These are phyloP conservation scores for Akanthomyces muscarius DNA, from an alignment of 2,329 filamentous ascomycete genomes.

Conservation along the genomic window DNA sequence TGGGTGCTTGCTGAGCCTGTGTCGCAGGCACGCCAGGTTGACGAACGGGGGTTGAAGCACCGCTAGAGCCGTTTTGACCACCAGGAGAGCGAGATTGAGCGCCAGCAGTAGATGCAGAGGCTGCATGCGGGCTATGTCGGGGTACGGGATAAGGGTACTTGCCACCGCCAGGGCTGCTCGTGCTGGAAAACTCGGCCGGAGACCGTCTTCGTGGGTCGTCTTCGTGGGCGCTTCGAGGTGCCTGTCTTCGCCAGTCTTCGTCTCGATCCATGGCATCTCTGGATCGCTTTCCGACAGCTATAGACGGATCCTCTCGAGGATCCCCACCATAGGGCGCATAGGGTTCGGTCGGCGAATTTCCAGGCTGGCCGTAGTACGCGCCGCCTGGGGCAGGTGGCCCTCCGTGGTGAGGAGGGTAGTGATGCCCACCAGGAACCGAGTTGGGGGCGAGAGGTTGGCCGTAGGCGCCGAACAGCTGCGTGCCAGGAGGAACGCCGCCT, in stretches of 20 bases:
- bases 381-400: constrained; percentile 34
- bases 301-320: constrained; percentile 30
- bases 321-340: constrained; percentile 39
- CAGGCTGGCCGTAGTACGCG: constrained; percentile 37
- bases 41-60: constrained; percentile 32
- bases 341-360: constrained; percentile 43
- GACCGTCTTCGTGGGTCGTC: constrained; percentile 49
- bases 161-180: constrained; percentile 43
- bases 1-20: constrained; percentile 24
- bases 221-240: constrained; percentile 40
- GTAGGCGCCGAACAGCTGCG: constrained; percentile 54
- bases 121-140: constrained; percentile 33
- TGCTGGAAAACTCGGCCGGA: constrained; percentile 46
- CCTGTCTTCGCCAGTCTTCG: constrained; percentile 43
- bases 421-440: constrained; percentile 21
- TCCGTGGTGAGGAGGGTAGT: constrained; percentile 21
- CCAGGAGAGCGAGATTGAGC: constrained; percentile 34
- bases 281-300: constrained; percentile 33
- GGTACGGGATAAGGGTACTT: constrained; percentile 37
- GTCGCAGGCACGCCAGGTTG: constrained; percentile 23
- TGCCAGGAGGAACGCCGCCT: constrained; percentile 55
- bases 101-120: constrained; percentile 23
- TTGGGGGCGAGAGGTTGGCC: constrained; percentile 47
- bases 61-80: constrained; percentile 34
- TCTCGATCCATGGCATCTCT: constrained; percentile 38